These are phyloP conservation scores for Kazachstania sp. DNA, from an alignment of 1,139 yeast species.

Conservation along the genomic window DNA sequence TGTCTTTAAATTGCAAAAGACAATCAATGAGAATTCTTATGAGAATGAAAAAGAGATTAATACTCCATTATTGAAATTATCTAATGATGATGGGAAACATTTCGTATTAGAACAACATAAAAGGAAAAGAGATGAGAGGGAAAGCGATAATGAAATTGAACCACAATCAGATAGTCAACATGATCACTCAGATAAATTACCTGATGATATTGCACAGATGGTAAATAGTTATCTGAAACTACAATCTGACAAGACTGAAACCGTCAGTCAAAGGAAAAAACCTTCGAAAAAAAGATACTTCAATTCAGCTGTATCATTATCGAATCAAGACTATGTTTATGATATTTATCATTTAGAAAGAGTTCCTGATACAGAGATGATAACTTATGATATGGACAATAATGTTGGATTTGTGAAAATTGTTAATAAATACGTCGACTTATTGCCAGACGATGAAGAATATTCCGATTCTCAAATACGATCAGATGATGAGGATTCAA, in stretches of 20 bases:
- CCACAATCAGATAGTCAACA: not conserved
- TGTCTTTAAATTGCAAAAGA: conserved; percentile 30
- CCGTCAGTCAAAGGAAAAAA: conserved; percentile 13
- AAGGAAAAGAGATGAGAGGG: conserved; percentile 11
- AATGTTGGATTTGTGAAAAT: conserved; percentile 60
- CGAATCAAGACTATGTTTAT: conserved; percentile 70
- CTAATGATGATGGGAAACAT: conserved; percentile 21
- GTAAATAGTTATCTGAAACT: conserved; percentile 45
- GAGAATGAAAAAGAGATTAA: conserved; percentile 11
- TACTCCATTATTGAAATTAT: conserved; percentile 25
- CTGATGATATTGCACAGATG: conserved; percentile 63
- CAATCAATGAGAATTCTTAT: conserved; percentile 23
- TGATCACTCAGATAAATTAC: conserved; percentile 35
- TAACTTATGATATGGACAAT: conserved; percentile 33
- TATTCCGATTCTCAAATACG: conserved; percentile 32
- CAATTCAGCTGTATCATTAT: conserved; percentile 18
- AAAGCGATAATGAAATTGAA: conserved; percentile 2
- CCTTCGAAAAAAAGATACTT: conserved; percentile 24
- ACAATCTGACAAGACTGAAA: conserved; percentile 11
- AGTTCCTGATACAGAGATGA: conserved; percentile 39
- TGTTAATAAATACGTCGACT: conserved; percentile 56
- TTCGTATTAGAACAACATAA: conserved; percentile 26
- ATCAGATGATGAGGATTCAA: conserved; percentile 67
- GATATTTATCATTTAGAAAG: conserved; percentile 71
- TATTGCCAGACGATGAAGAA: conserved; percentile 43